phyloP scores from a whole-genome alignment of 331 rosid species.

The Pyrus hybrid region DNA sequence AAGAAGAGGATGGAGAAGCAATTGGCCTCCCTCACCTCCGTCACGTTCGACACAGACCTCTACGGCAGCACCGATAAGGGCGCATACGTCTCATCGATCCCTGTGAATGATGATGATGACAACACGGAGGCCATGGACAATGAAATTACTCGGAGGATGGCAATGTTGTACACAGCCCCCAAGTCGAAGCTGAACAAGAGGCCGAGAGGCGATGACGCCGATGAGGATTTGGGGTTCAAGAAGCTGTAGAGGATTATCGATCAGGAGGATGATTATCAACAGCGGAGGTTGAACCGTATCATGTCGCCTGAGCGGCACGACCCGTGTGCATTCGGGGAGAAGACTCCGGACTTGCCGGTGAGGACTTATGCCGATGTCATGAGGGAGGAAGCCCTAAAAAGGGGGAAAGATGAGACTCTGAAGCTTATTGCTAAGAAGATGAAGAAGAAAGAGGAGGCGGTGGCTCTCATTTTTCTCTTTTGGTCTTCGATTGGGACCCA shows the following conservation, averaged over 20 bases:
- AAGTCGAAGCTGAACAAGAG: conserved; percentile 52
- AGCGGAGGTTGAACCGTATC: conserved; percentile 51
- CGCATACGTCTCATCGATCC: conserved; percentile 62
- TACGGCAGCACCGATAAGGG: conserved; percentile 60
- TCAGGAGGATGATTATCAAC: conserved; percentile 71
- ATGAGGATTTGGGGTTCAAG: conserved; percentile 36
- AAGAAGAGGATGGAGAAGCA: conserved; percentile 62
- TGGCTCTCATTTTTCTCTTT: too few species aligned
- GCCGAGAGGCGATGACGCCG: conserved; percentile 48
- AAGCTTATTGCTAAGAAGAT: conserved; percentile 59
- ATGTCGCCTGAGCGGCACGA: conserved; percentile 86
- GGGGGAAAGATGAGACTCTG: conserved; percentile 75
- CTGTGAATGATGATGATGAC: conserved; percentile 79
- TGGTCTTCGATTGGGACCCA: too few species aligned
- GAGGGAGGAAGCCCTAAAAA: conserved; percentile 77
- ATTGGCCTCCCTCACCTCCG: conserved; percentile 61
- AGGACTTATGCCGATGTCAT: conserved; percentile 73
- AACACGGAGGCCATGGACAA: conserved; percentile 29
- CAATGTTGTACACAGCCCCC: conserved; percentile 73
- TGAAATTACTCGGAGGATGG: conserved; percentile 43
- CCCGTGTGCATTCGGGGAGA: conserved; percentile 75
- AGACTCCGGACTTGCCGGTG: conserved; percentile 61
- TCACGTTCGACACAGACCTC: conserved; percentile 74
- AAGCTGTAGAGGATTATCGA: conserved; percentile 63
- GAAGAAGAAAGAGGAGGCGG: conserved; percentile 69